A percentile compares a stretch with the other conserved stretches of the same genome.
Evolutionary conservation across 331 rosid species (phyloP).

Genomic region (Malus hybrid): DNA sequence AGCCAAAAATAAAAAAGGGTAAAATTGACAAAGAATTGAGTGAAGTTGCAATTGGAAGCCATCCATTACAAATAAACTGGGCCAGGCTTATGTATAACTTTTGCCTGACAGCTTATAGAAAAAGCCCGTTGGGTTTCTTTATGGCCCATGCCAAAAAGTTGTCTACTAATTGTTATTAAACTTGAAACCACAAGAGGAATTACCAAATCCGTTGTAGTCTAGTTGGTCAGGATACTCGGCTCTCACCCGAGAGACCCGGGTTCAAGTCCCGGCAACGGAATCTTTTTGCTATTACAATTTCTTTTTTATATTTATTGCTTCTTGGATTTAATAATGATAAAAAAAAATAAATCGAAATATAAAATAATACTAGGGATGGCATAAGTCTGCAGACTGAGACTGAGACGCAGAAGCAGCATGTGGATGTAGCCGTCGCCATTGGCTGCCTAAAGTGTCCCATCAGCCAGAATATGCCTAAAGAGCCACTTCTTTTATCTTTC

Average conservation of each 20-base stretch:
- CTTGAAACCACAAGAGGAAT: rapidly evolving
- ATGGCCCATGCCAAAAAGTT: no score
- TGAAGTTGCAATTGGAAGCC: not conserved
- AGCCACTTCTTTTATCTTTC: not conserved
- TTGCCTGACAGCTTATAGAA: not conserved
- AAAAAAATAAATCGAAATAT: no score
- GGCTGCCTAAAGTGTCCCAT: slow-evolving; percentile 23
- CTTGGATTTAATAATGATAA: no score
- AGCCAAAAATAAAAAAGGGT: no score
- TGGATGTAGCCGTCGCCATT: slow-evolving; percentile 2
- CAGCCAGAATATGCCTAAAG: not conserved
- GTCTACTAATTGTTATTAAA: rapidly evolving
- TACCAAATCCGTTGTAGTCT: not conserved
- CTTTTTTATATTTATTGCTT: no score
- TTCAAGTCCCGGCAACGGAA: slow-evolving; percentile 2
- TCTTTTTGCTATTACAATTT: not conserved
- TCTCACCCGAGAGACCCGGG: slow-evolving; percentile 3
- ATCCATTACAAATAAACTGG: not conserved
- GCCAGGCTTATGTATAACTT: not conserved
- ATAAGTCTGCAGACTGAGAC: not conserved
- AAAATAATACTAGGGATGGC: no score
- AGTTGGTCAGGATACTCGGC: slow-evolving; percentile 6
- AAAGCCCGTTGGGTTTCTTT: not conserved
- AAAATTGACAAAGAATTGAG: no score
- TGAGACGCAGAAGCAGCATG: not conserved